Conservation (phyloP, 495 filamentous ascomycete genomes). For the Aspergillus bertholletiae region DNA sequence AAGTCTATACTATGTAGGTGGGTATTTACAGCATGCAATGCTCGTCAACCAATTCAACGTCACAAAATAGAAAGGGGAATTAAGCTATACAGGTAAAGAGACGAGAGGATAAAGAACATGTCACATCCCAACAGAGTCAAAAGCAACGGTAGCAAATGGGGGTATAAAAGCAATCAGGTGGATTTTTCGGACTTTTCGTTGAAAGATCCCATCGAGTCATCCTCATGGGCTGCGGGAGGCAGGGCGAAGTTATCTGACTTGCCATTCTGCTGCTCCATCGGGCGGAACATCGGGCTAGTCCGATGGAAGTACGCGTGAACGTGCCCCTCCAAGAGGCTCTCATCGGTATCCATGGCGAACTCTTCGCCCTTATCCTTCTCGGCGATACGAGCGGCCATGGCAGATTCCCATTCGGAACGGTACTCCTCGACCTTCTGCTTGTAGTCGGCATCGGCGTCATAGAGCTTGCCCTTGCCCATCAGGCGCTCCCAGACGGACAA, state of each 20-base stretch:
- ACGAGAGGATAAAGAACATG: constrained; percentile 1
- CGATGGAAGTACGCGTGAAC: constrained; percentile 49
- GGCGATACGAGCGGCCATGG: constrained; percentile 42
- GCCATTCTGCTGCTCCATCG: constrained; percentile 37
- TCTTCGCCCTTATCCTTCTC: constrained; percentile 43
- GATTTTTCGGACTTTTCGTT: constrained; percentile 20
- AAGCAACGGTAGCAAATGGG: constrained; percentile 3
- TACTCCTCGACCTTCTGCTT: constrained; percentile 77
- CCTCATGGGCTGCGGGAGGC: constrained; percentile 38
- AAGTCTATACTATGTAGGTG: constrained; percentile 1
- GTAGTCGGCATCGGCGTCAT: constrained; percentile 74
- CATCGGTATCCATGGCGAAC: constrained; percentile 35
- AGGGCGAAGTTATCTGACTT: constrained; percentile 38
- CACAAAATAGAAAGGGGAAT: constrained; percentile 2
- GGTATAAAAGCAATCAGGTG: constrained; percentile 5
- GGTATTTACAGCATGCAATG: constrained; percentile 4
- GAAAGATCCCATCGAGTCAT: constrained; percentile 14
- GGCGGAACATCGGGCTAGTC: constrained; percentile 49
- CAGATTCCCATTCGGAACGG: constrained; percentile 60
- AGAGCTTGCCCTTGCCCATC: constrained; percentile 66
- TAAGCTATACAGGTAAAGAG: constrained; percentile 3
- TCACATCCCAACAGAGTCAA: constrained; percentile 7
- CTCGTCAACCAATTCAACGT: neutral
- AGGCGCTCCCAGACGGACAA: constrained; percentile 78
- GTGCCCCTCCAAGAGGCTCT: constrained; percentile 39